A percentile compares a stretch with the other conserved stretches of the same genome.
These are phyloP conservation scores for Leptographium radiaticola DNA, from an alignment of 2,329 filamentous ascomycete species.

Conservation along the genomic window DNA sequence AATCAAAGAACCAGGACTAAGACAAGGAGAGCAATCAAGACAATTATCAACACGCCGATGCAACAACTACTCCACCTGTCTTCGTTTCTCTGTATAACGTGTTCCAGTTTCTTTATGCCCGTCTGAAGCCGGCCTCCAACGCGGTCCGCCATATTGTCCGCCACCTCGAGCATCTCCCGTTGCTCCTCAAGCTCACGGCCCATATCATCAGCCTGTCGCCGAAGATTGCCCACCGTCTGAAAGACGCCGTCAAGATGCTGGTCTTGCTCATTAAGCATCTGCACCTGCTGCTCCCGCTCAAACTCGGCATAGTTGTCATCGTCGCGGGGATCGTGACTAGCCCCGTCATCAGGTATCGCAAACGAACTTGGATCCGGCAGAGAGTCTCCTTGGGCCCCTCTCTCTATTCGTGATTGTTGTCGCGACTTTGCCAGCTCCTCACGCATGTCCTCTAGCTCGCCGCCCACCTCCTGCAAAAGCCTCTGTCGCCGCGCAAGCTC, in stretches of 20 bases:
- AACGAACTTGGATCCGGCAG: conserved; percentile 41
- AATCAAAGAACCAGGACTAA: conserved; percentile 52
- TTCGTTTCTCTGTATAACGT: conserved; percentile 82
- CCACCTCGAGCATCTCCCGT: conserved; percentile 71
- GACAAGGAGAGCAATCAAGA: conserved; percentile 75
- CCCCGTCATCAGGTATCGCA: conserved; percentile 36
- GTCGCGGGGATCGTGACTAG: conserved; percentile 5
- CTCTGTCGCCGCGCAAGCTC: conserved; percentile 71
- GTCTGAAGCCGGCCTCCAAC: conserved; percentile 76
- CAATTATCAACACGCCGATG: conserved; percentile 76
- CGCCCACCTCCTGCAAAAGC: conserved; percentile 78
- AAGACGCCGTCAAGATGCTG: conserved; percentile 86
- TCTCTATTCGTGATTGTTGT: conserved; percentile 19
- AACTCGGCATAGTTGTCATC: conserved; percentile 59
- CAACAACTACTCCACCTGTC: conserved; percentile 81
- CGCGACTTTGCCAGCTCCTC: conserved; percentile 58
- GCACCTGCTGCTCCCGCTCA: conserved; percentile 79
- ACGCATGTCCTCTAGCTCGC: conserved; percentile 81
- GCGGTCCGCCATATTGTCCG: conserved; percentile 73
- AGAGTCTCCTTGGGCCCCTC: conserved; percentile 14
- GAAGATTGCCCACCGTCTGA: conserved; percentile 78
- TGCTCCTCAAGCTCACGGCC: conserved; percentile 94
- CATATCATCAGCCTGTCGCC: conserved; percentile 90
- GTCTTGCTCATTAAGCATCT: conserved; percentile 93
- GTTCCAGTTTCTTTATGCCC: conserved; percentile 74